Evolutionary conservation across 2,329 filamentous ascomycete genomes (phyloP), one percentile per base, ranked within the genome.

Genomic region (Trichoderma sp.): DNA sequence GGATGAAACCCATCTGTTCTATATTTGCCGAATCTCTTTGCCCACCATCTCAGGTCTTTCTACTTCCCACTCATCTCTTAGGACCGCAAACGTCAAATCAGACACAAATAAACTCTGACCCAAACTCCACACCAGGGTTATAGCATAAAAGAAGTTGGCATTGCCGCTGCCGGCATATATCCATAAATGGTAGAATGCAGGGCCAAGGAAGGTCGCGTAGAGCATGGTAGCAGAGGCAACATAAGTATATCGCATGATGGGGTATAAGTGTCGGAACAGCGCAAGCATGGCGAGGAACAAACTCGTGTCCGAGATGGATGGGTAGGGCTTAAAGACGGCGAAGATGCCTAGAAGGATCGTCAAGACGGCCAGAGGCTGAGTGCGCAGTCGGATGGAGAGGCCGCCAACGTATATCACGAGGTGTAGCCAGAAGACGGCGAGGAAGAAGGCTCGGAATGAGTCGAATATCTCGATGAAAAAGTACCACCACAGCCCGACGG

Each of bases 401-500:
- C 92, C 94, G 17, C 91, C 91, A 39, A 97, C 92, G 79, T 99
- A 99, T 45, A 92, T 91, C 0, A 91, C 89, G 68, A 98, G 88
- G 77, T 99, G 95, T 69, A 99, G 86, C 93, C 96, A 98, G 82
- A 99, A 99, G 58, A 99, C 94, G 65, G 92, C 95, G 3, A 99
- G 87, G 84, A 98, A 99, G 84, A 99, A 99, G 73, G 91, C 90
- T 45, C 95, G 88, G 85, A 99, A 99, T 1, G 94, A 94, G 80
- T 99, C 95, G 78, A 99, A 99, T 89, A 99, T 99, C 77, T 99
- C 94, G 72, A 96, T 97, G 77, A 99, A 98, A 81, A 99, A 99
- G 80, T 99, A 99, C 95, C 95, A 99, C 95, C 95, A 99, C 1
- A 99, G 84, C 1, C 95, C 95, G 34, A 96, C 91, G 72, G 98